Evolutionary conservation across 768 basidiomycete species (phyloP), one percentile per base, ranked within the genome.

Genomic region (Gymnopilus junonius): DNA sequence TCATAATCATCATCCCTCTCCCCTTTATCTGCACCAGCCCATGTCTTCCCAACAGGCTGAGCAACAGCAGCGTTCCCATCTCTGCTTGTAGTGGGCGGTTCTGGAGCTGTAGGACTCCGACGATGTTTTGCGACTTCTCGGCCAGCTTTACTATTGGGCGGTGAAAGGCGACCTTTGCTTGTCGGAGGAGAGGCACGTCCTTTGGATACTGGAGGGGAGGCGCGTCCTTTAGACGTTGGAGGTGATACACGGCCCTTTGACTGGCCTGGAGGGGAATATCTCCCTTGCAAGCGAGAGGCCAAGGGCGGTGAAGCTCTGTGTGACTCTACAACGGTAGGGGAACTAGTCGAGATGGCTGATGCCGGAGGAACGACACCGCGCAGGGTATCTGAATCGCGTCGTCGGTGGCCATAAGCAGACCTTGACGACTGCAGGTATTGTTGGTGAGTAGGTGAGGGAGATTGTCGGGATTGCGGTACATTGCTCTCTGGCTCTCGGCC

Each of bases 381-480:
- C 29, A 92, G 76, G 0, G 92, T 93, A 65, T 94, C 92, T 0
- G 92, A 93, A 61, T 93, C 91, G 27, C 86, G 84, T 54, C 92
- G 86, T 67, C 80, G 83, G 71, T 93, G 92, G 2, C 73, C 75
- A 66, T 82, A 78, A 65, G 63, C 65, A 14, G 70, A 20, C 45
- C 67, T 66, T 70, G 71, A 65, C 64, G 70, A 50, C n/a, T 68
- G 70, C 8, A 63, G 66, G 20, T 51, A 32, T 42, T 70, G 67
- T 32, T 60, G 67, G 27, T 75, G 74, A 1, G 76, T 78, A 0
- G 76, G 77, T 5, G 89, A 88, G 2, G 87, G 87, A 0, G 87
- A 83, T 62, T 84, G 81, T 45, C 85, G 82, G 20, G 79, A 68
- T 31, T 76, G 73, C 43, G 79, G 67, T 25, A 69, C 54, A 25